phyloP scores from a whole-genome alignment of 1,284 basidiomycete genomes.

The Rhodotorula sp. region DNA sequence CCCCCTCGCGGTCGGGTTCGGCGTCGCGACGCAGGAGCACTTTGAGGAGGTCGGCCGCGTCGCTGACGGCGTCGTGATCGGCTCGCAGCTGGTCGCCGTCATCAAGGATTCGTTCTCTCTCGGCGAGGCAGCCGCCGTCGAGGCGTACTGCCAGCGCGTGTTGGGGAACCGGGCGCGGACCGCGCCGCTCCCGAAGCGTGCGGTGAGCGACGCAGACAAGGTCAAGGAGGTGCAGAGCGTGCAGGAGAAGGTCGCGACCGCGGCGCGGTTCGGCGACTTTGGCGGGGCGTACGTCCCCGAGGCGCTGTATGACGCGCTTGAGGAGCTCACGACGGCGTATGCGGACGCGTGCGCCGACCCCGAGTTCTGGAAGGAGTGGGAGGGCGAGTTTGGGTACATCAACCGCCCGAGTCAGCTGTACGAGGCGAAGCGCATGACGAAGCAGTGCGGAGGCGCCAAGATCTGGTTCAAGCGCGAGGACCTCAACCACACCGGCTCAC shows the following conservation, averaged over 20 bases:
- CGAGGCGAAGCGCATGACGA: constrained; percentile 71
- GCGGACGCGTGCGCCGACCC: constrained; percentile 83
- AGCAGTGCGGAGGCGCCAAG: constrained; percentile 78
- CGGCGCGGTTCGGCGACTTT: constrained; percentile 88
- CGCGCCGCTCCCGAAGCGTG: constrained; percentile 19
- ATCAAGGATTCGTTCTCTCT: constrained; percentile 64
- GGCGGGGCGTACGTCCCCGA: constrained; percentile 98
- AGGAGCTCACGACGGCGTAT: constrained; percentile 89
- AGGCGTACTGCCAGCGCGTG: constrained; percentile 35
- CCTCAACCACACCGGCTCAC: constrained; percentile 89
- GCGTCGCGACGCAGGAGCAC: constrained; percentile 88
- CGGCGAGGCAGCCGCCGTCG: constrained; percentile 31
- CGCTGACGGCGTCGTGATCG: constrained; percentile 93
- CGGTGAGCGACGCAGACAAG: constrained; percentile 22
- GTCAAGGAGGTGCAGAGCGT: constrained; percentile 20
- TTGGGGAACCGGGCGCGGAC: constrained; percentile 36
- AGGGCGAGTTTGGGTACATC: constrained; percentile 85
- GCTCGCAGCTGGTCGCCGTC: constrained; percentile 78
- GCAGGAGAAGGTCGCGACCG: constrained; percentile 64
- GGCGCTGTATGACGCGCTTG: constrained; percentile 83
- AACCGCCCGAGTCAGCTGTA: constrained; percentile 74
- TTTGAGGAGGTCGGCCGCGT: constrained; percentile 77
- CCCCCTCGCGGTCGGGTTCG: constrained; percentile 96
- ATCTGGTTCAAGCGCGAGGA: constrained; percentile 99
- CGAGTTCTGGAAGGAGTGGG: constrained; percentile 89